Base-by-base conservation (phyloP, 2,329 filamentous ascomycete genomes). In the Macrophomina phaseolina region DNA sequence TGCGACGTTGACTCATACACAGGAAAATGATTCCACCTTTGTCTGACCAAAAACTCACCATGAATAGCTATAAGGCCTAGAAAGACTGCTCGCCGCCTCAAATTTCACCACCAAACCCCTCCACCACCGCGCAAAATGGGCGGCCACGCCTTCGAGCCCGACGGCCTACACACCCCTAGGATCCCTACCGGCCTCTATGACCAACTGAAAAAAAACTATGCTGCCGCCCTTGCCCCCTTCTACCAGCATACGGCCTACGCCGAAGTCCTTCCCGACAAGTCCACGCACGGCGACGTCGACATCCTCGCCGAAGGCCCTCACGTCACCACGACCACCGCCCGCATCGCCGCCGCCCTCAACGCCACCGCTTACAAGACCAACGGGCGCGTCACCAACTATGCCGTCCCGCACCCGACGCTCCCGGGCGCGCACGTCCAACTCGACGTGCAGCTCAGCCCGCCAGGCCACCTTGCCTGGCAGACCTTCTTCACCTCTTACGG, bases 221-320 rank as follows among this genome's bases (percentile, higher is more conserved):
- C 82, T 32, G 66, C 73, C 0, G 75, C 82, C 1, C 82, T 91
- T 0, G 76, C 78, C 1, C 71, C 79, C 1, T 77, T 89, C 3
- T 92, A 87, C 71, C 64, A 78, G 0, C 80, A 79, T 7, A 87
- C 91, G 4, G 84, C 82, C 0, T 82, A 85, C 0, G 88, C 91
- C 0, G 85, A 90, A 34, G 90, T 93, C 70, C 90, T 86, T 0
- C 91, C 91, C 0, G 88, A 76, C 1, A 95, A 95, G 76, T 49
- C 70, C 0, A 86, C 88, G 70, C 85, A 87, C 72, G 92, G 92
- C 23, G 92, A 95, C 70, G 80, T 96, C 45, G 92, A 95, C 76
- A 82, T 94, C 67, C 76, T 93, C 1, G 83, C 92, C 1, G 79
- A 72, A 65, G 68, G 61, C 7, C 69, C 73, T 3, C 60, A 70